Base-by-base conservation (phyloP, 225 moss, liverwort and hornwort genomes). In the Thuidium tamariscinum region DNA sequence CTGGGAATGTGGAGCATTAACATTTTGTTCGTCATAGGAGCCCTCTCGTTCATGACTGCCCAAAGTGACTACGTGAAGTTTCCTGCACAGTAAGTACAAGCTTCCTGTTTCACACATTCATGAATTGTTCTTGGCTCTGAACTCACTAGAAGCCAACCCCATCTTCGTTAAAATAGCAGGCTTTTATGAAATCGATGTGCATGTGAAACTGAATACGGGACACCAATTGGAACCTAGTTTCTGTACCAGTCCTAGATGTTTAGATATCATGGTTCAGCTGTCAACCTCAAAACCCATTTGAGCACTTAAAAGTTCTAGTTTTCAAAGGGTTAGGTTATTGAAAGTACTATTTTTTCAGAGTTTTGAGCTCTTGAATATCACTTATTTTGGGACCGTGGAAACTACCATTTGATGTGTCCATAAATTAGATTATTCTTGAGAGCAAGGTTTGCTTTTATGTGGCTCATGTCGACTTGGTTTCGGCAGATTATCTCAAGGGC, bases 1-100 rank as follows among this genome's bases (percentile, higher is more conserved):
- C 48, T 95, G 56, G 92, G 91, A 75, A 82, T 95, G 72, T 95
- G 95, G 95, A 41, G 49, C 72, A 94, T 94, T 85, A 94, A 94
- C 56, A 23, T 92, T 69, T 44, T 87, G 51, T 94, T 94, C 39
- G 7, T 89, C 17, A 36, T 89, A 29, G 85, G 88, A 65, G 86
- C 84, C 79, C 84, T 91, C 54, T 56, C 84, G 34, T 94, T 86
- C 84, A 95, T 95, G 95, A 74, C 83, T 88, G 62, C 68, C 75
- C 92, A 90, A 83, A 75, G 68, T 11, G 95, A 86, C 52, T 94
- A 95, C 73, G 89, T 92, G 51, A 84, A 87, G 73, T 95, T 92
- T 92, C 92, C 94, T 73, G 90, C 95, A 49, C 52, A 83, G 92
- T 94, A 91, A 89, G 89, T 60, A 42, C 44, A 46, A 79, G 42